These are phyloP conservation scores for Diutina catenulata DNA, from an alignment of 1,139 yeast species.

Conservation along the genomic window DNA sequence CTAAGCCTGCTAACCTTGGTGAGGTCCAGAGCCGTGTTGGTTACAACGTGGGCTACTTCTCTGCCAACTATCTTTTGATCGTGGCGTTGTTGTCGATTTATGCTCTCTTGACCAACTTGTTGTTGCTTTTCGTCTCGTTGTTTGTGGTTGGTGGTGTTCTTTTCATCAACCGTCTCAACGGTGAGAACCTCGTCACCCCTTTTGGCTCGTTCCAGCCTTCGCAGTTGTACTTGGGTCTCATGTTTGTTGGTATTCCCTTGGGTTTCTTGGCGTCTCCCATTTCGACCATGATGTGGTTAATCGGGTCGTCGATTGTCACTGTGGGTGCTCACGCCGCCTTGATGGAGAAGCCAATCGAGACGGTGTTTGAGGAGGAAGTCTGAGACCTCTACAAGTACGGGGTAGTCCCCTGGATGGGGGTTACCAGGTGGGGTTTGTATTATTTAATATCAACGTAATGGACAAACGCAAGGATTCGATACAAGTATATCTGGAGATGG, in stretches of 20 bases:
- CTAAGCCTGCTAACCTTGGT: conserved; percentile 82
- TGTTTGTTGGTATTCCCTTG: conserved; percentile 71
- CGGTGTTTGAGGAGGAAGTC: conserved; percentile 85
- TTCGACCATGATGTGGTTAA: conserved; percentile 89
- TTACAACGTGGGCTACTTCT: conserved; percentile 78
- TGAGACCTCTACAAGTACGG: too few species aligned
- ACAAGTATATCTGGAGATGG: neutral
- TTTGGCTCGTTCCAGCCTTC: conserved; percentile 62
- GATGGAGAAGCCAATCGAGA: conserved; percentile 96
- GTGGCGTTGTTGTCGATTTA: conserved; percentile 14
- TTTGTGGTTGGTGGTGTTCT: conserved; percentile 59
- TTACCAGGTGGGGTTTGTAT: neutral
- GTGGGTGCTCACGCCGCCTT: conserved; percentile 87
- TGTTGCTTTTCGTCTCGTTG: conserved; percentile 71
- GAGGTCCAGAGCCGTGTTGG: conserved; percentile 83
- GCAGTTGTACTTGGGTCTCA: conserved; percentile 79
- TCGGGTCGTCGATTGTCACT: conserved; percentile 85
- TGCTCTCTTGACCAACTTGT: conserved; percentile 66
- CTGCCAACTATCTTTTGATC: conserved; percentile 51
- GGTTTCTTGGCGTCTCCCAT: conserved; percentile 92
- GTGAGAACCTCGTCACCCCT: conserved; percentile 68
- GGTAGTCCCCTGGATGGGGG: too few species aligned
- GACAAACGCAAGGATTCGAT: neutral
- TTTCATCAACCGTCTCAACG: conserved; percentile 69
- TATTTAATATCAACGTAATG: neutral